Percentiles rank a stretch among this genome's conserved stretches.
Conservation (phyloP, 2,329 filamentous ascomycete species). For the Colletotrichum liaoningense region DNA sequence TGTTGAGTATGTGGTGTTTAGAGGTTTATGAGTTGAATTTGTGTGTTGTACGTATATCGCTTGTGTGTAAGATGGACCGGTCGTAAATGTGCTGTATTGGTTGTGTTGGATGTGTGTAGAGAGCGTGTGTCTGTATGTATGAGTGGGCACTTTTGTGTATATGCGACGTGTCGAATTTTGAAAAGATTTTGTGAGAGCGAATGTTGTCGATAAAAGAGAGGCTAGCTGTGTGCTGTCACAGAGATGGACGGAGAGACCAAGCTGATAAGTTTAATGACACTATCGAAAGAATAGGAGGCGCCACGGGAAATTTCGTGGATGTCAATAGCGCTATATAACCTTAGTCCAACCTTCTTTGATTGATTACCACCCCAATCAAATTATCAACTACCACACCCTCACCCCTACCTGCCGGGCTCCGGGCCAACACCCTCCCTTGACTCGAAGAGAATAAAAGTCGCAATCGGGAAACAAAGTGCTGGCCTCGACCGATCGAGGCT, state of each 20-base stretch:
- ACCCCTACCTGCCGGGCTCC: neutral
- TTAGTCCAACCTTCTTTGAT: neutral
- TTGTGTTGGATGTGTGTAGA: neutral
- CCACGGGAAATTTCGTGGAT: neutral
- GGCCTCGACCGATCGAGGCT: neutral
- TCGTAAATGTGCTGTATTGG: no score
- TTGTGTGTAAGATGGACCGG: neutral
- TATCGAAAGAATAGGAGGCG: neutral
- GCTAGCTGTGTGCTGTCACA: neutral
- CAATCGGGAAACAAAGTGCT: neutral
- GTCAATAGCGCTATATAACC: neutral
- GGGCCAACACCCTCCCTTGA: neutral
- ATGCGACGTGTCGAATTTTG: neutral
- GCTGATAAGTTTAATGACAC: neutral
- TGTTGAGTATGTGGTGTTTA: neutral
- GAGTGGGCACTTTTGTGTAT: no score
- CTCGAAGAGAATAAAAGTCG: neutral
- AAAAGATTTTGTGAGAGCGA: neutral
- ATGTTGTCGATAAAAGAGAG: neutral
- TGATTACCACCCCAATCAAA: neutral
- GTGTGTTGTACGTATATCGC: no score
- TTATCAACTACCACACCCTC: no score
- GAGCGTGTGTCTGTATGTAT: neutral
- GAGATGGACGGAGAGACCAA: neutral
- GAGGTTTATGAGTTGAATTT: neutral